Evolutionary conservation across 2,329 filamentous ascomycete genomes (phyloP).

Genomic region (Xylaria arbuscula): DNA sequence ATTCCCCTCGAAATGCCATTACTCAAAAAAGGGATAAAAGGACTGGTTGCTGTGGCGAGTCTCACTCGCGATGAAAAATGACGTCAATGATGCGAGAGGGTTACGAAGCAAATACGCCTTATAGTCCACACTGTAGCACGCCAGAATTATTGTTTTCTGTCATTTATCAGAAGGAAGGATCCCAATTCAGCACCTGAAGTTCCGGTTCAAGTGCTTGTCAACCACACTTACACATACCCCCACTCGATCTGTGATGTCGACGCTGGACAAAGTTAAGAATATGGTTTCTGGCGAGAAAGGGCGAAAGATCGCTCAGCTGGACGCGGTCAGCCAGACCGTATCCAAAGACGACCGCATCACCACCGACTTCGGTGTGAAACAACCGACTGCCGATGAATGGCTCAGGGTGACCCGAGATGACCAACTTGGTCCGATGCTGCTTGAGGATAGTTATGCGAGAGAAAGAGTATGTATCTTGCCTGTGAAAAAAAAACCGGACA

Average conservation of each 20-base stretch:
- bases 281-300: conserved; percentile 56
- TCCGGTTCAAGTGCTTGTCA: not conserved
- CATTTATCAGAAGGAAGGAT: not conserved
- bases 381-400: conserved; percentile 82
- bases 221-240: not conserved
- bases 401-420: conserved; percentile 72
- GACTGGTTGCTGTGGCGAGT: not conserved
- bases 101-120: conserved; percentile 4
- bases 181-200: not conserved
- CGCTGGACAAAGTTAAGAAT: conserved; percentile 53
- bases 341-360: conserved; percentile 71
- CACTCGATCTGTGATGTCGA: conserved; percentile 22
- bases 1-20: not conserved
- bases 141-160: not conserved
- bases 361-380: conserved; percentile 80
- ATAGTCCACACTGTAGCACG: not conserved
- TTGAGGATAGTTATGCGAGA: conserved; percentile 79
- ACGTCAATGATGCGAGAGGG: conserved; percentile 19
- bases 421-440: conserved; percentile 71
- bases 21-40: not conserved
- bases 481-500: too few relatives aligned
- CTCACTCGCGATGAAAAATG: not conserved
- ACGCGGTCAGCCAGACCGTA: conserved; percentile 67
- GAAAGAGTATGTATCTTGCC: conserved; percentile 69
- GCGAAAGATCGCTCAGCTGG: conserved; percentile 72